phyloP scores from a whole-genome alignment of 1,139 yeast genomes.

The Kluyveromyces sp. region DNA sequence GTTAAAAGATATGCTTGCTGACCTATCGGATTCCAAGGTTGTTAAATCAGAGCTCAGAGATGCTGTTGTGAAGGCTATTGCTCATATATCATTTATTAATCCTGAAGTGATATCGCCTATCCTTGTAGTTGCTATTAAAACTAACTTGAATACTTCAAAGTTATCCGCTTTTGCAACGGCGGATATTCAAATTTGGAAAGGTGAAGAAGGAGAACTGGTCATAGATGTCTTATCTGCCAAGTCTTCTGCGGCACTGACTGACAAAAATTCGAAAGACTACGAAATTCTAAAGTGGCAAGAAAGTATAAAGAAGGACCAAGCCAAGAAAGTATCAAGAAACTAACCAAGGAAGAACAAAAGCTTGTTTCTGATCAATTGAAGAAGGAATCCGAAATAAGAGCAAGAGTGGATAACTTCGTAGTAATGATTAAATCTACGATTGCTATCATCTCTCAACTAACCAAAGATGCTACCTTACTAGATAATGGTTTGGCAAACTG shows the following conservation, averaged over 20 bases:
- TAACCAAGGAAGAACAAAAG: constrained; percentile 68
- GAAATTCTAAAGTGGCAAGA: constrained; percentile 90
- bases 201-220: constrained; percentile 63
- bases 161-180: constrained; percentile 33
- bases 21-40: constrained; percentile 20
- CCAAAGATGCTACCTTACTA: constrained; percentile 42
- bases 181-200: constrained; percentile 57
- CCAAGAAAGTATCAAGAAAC: constrained; percentile 47
- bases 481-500: constrained; percentile 66
- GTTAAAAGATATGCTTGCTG: constrained; percentile 28
- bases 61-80: constrained; percentile 47
- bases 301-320: constrained; percentile 63
- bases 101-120: constrained; percentile 53
- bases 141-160: constrained; percentile 34
- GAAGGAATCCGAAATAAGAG: constrained; percentile 52
- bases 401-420: constrained; percentile 35
- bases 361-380: constrained; percentile 52
- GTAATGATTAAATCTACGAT: constrained; percentile 42
- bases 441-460: constrained; percentile 45
- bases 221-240: constrained; percentile 48
- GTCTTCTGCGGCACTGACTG: constrained; percentile 33
- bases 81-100: constrained; percentile 62
- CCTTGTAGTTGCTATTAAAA: constrained; percentile 36
- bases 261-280: constrained; percentile 71
- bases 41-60: constrained; percentile 23